Evolutionary conservation across 768 basidiomycete species (phyloP), one percentile per base, ranked within the genome.

Genomic region (Mycena maculata): DNA sequence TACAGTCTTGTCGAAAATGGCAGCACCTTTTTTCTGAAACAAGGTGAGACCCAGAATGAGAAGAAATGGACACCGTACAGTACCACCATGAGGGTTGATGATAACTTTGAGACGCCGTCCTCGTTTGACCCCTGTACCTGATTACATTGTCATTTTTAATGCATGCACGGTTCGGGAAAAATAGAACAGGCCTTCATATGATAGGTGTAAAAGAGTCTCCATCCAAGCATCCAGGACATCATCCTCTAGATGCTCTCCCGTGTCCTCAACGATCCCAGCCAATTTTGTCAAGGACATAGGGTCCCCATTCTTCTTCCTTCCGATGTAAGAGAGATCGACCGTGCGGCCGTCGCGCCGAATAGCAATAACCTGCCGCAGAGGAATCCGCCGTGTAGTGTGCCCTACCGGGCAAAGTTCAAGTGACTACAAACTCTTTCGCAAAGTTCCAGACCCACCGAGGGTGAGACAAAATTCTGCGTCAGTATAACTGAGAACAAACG

Each of bases 51-150:
- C 61, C 20, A 27, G 64, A 62, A 59, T 27, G 22, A 56, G 44
- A 44, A 55, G 38, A 20, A 47, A 13, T 52, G 20, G 8, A 42
- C 23, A 1, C 81, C 90, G 31, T 74, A 93, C 94, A 23, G 82
- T 84, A n/a, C 95, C 95, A 55, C 94, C 89, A 60, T 84, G 78
- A 11, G 95, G 95, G 76, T 96, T 96, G 41, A 96, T 83, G 45
- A 96, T 74, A 10, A 95, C 84, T 67, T 88, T 87, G 31, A 96
- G 74, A 22, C 81, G 79, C 49, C 90, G 84, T 54, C 81, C 76
- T 23, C 84, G 87, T 70, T 85, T 85, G n/a, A 86, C 76, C 44
- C 86, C 92, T 84, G 74, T 50, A 67, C 71, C 78, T 81, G 60
- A 36, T 16, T 65, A 22, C n/a, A n/a, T n/a, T n/a, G n/a, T n/a